Conservation (phyloP, 345 rosid species). For the Toxicodendron radicans region DNA sequence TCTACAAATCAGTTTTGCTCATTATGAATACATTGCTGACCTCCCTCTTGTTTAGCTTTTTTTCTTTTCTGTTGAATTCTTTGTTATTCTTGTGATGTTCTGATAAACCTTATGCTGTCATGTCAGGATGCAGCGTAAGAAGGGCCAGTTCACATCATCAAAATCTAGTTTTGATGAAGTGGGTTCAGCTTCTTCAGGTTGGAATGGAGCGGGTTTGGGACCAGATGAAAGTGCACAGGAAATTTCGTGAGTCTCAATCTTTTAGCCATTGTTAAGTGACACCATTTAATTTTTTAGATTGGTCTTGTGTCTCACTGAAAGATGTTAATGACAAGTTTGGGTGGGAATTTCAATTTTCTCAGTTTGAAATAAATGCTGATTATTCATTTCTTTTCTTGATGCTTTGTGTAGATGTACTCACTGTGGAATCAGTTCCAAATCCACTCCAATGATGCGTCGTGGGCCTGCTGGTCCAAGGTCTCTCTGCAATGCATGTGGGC, state of each 20-base stretch:
- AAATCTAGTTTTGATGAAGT: conserved; percentile 33
- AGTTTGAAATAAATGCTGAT: neutral
- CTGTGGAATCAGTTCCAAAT: conserved; percentile 42
- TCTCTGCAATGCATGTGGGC: conserved; percentile 46
- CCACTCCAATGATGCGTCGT: conserved; percentile 53
- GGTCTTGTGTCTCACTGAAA: neutral
- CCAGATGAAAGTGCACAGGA: conserved; percentile 41
- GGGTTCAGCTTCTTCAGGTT: conserved; percentile 32
- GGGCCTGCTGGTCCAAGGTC: conserved; percentile 39
- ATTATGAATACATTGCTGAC: too few relatives aligned
- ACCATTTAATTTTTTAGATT: neutral
- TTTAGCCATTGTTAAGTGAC: neutral
- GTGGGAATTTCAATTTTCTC: neutral
- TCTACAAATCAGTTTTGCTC: too few relatives aligned
- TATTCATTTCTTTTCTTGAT: neutral
- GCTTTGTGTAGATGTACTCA: conserved; percentile 33
- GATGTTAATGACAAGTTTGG: neutral
- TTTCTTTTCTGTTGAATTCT: neutral
- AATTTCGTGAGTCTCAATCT: conserved; percentile 29
- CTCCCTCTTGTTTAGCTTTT: too few relatives aligned
- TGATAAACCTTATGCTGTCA: neutral
- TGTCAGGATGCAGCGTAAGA: conserved; percentile 52
- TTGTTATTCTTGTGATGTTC: neutral
- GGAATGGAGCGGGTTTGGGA: conserved; percentile 33
- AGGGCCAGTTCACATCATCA: conserved; percentile 46